Percentiles rank a stretch among this genome's conserved stretches.
Evolutionary conservation across 805 yeast genomes (phyloP).

Genomic region (Monosporozyma aerobia): DNA sequence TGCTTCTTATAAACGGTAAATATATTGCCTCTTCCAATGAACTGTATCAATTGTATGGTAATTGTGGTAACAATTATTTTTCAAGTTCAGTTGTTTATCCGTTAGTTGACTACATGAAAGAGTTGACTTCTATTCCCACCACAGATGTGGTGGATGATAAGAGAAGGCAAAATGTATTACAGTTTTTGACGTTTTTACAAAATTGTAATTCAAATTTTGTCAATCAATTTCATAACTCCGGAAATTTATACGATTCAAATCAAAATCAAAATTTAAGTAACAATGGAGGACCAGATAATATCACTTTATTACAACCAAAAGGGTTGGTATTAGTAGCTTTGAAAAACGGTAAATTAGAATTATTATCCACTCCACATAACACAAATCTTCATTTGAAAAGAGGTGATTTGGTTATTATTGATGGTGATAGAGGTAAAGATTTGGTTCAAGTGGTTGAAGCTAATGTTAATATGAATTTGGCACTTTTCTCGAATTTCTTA

Average conservation of each 20-base stretch:
- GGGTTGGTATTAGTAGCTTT: conserved; percentile 40
- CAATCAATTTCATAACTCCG: neutral
- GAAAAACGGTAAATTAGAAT: conserved; percentile 61
- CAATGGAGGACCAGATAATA: neutral
- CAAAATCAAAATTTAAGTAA: conserved; percentile 5
- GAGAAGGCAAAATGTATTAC: conserved; percentile 11
- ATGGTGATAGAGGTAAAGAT: conserved; percentile 81
- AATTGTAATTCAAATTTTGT: conserved; percentile 34
- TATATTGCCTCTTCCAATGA: conserved; percentile 52
- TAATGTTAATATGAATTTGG: conserved; percentile 49
- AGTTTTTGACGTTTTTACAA: conserved; percentile 32
- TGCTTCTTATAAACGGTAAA: conserved; percentile 41
- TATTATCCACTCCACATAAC: conserved; percentile 55
- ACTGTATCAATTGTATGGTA: conserved; percentile 39
- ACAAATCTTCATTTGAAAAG: conserved; percentile 50
- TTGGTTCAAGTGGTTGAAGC: conserved; percentile 66
- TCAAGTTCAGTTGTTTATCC: conserved; percentile 35
- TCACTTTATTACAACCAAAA: conserved; percentile 21
- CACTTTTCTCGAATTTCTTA: conserved; percentile 61
- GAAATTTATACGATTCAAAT: neutral
- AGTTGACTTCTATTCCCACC: conserved; percentile 6
- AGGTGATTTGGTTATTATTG: conserved; percentile 64
- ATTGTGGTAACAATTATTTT: conserved; percentile 45
- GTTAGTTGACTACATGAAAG: conserved; percentile 32
- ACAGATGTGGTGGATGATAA: conserved; percentile 3